Conservation (phyloP, 2,329 filamentous ascomycete species). For the Teratosphaeria destructans region DNA sequence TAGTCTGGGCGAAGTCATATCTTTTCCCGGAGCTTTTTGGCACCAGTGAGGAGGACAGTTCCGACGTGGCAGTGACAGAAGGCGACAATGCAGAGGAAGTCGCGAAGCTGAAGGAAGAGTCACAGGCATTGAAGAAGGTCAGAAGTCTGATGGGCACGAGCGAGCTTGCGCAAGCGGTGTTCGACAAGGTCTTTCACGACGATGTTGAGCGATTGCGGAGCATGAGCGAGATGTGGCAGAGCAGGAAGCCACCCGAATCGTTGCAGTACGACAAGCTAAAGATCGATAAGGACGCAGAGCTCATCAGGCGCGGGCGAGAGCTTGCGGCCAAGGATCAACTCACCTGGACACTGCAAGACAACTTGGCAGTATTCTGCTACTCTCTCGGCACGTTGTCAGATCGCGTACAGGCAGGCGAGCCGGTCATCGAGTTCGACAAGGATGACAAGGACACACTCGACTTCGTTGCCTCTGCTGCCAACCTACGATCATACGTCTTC, state of each 20-base stretch:
- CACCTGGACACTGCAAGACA: slow-evolving; percentile 73
- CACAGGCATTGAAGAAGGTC: slow-evolving; percentile 73
- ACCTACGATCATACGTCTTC: slow-evolving; percentile 81
- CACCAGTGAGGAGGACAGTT: slow-evolving; percentile 73
- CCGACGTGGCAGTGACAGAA: slow-evolving; percentile 67
- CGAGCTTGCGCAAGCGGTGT: slow-evolving; percentile 68
- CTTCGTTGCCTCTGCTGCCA: slow-evolving; percentile 84
- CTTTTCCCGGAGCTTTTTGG: slow-evolving; percentile 92
- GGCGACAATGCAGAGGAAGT: slow-evolving; percentile 87
- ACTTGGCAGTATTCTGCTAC: slow-evolving; percentile 75
- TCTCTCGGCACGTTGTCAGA: slow-evolving; percentile 68
- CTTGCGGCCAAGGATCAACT: slow-evolving; percentile 55
- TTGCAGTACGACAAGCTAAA: slow-evolving; percentile 54
- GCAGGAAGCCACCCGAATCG: slow-evolving; percentile 60
- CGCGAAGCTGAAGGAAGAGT: slow-evolving; percentile 73
- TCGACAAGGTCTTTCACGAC: slow-evolving; percentile 82
- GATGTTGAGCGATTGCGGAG: slow-evolving; percentile 74
- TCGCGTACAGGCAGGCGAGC: slow-evolving; percentile 51
- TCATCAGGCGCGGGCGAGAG: slow-evolving; percentile 31
- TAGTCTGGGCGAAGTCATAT: slow-evolving; percentile 97
- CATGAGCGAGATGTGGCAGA: slow-evolving; percentile 97
- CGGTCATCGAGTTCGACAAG: slow-evolving; percentile 82
- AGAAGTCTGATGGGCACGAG: slow-evolving; percentile 68
- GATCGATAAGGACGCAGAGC: slow-evolving; percentile 18
- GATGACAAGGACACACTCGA: slow-evolving; percentile 92